Evolutionary conservation across 2,329 filamentous ascomycete genomes (phyloP), one percentile per base, ranked within the genome.

Genomic region (Ceratocystis destructans): DNA sequence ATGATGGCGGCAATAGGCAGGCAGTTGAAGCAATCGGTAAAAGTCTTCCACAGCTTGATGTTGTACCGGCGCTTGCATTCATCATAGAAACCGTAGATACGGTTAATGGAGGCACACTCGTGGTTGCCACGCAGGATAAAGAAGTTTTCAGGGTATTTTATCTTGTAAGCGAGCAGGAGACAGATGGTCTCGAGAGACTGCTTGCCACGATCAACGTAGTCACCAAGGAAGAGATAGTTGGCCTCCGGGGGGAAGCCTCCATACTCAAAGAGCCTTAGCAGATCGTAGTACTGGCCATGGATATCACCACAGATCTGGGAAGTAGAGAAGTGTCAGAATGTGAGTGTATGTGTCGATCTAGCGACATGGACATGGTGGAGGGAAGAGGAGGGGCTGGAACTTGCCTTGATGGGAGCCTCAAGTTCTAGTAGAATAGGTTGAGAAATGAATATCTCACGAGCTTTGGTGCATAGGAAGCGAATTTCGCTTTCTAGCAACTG

Each of bases 101-200:
- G 90, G 81, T 96, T 99, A 82, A 99, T 96, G 64, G 90, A 96
- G 68, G 94, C 94, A 79, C 94, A 97, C 79, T 99, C 94, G 82
- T 99, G 94, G 82, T 99, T 99, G 70, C 94, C 94, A 71, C 94
- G 90, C 68, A 99, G 85, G 71, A 99, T 89, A 82, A 99, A 99
- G 81, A 99, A 97, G 82, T 99, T 99, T 80, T 99, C 94, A 62
- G 94, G 94, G 76, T 96, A 97, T 81, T 97, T 97, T 84, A 99
- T 96, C 85, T 99, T 99, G 85, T 97, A 99, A 69, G 91, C 91
- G 64, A 99, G 84, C 67, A 99, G 83, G 70, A 99, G 82, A 80
- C 91, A 96, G 78, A 99, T 97, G 71, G 94, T 97, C 82, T 99
- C 94, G 65, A 99, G 87, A 46, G 93, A 96, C 79, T 99, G 94